Evolutionary conservation across 2,329 filamentous ascomycete genomes (phyloP).

Genomic region (Trichoderma atrobrunneum): DNA sequence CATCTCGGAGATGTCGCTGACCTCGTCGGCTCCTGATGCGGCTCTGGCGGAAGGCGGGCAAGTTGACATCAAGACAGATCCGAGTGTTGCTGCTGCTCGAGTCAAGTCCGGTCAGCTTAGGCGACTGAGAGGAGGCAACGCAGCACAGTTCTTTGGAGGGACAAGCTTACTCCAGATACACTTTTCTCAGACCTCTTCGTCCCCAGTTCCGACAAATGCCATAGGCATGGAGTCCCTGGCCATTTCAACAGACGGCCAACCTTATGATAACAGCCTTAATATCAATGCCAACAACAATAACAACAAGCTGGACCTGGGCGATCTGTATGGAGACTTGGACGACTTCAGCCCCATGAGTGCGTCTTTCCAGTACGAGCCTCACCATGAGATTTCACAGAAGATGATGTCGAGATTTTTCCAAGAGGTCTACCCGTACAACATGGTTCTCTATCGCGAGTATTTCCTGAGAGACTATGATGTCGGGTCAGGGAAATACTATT

Average conservation of each 20-base stretch:
- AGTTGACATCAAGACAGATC: slow-evolving; percentile 28
- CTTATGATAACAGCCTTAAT: background rate
- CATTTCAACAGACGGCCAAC: background rate
- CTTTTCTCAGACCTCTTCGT: slow-evolving; percentile 30
- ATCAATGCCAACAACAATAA: background rate
- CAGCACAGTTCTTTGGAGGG: slow-evolving; percentile 47
- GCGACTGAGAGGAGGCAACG: slow-evolving; percentile 39
- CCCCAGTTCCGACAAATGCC: slow-evolving; percentile 21
- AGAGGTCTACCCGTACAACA: slow-evolving; percentile 47
- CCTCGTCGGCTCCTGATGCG: slow-evolving; percentile 23
- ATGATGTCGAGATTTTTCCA: slow-evolving; percentile 50
- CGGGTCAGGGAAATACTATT: slow-evolving; percentile 47
- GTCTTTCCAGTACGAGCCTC: slow-evolving; percentile 39
- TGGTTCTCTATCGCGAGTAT: slow-evolving; percentile 50
- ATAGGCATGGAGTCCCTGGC: slow-evolving; percentile 12
- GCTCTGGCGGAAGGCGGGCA: slow-evolving; percentile 2
- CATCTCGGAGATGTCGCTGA: slow-evolving; percentile 37
- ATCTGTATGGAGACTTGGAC: slow-evolving; percentile 13
- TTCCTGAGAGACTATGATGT: slow-evolving; percentile 50
- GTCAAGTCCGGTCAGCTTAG: slow-evolving; percentile 37
- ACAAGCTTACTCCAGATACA: slow-evolving; percentile 46
- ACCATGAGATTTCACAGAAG: slow-evolving; percentile 43
- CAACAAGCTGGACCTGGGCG: background rate
- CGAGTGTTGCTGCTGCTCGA: slow-evolving; percentile 33
- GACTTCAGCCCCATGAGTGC: slow-evolving; percentile 21